Evolutionary conservation across 2,329 filamentous ascomycete species (phyloP).

Genomic region (Amphichorda felina): DNA sequence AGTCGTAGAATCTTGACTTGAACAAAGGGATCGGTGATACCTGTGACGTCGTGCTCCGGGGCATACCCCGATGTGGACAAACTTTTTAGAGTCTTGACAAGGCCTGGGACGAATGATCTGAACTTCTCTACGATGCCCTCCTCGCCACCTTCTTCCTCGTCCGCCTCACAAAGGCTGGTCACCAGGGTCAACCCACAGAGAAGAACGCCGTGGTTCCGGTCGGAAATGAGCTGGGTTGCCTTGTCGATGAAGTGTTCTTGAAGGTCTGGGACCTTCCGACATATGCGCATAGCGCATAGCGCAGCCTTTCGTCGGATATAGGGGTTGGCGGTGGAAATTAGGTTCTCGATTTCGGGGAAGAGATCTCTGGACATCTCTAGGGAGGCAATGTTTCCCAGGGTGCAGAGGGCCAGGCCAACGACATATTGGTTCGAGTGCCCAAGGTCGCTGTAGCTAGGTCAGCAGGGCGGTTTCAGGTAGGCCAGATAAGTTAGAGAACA

Average conservation of each 20-base stretch:
- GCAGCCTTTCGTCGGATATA: constrained; percentile 96
- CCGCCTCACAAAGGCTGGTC: constrained; percentile 85
- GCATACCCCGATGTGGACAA: constrained; percentile 93
- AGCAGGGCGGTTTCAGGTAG: background rate
- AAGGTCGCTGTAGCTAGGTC: constrained; percentile 54
- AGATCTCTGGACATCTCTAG: constrained; percentile 97
- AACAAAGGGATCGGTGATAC: constrained; percentile 93
- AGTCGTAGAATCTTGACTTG: constrained; percentile 92
- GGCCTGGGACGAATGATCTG: constrained; percentile 67
- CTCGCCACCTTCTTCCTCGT: constrained; percentile 85
- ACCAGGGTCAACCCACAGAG: constrained; percentile 87
- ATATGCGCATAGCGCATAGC: constrained; percentile 98
- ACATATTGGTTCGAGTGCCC: constrained; percentile 98
- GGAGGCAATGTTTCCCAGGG: constrained; percentile 93
- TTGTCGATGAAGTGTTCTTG: constrained; percentile 97
- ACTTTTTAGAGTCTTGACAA: constrained; percentile 86
- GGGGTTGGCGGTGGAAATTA: constrained; percentile 89
- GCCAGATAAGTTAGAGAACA: constrained; percentile 9
- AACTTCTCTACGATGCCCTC: constrained; percentile 86
- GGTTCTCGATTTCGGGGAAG: constrained; percentile 88
- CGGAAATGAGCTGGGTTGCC: constrained; percentile 73
- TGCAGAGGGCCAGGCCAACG: constrained; percentile 90
- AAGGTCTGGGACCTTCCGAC: constrained; percentile 91
- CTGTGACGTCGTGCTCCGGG: constrained; percentile 95
- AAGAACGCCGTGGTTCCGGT: constrained; percentile 91